These are phyloP conservation scores for Aspergillus versicolor DNA, from an alignment of 2,329 filamentous ascomycete genomes.

Conservation along the genomic window DNA sequence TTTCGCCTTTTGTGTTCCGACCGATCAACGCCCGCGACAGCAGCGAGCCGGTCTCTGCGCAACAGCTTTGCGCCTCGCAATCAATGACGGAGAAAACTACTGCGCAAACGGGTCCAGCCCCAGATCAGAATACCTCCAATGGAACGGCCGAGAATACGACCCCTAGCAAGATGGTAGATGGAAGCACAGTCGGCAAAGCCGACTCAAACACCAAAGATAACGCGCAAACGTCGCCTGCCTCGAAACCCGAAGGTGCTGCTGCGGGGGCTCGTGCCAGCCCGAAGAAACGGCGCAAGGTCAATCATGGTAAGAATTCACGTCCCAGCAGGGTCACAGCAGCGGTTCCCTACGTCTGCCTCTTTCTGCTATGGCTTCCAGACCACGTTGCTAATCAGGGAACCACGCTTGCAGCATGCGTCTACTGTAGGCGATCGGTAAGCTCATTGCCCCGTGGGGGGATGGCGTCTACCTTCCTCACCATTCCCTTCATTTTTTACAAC, in stretches of 20 bases:
- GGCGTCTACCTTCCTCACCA: background rate
- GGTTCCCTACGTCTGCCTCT: conserved; percentile 15
- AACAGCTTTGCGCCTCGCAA: conserved; percentile 23
- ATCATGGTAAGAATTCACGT: conserved; percentile 67
- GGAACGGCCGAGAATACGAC: conserved; percentile 24
- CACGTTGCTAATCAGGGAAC: conserved; percentile 25
- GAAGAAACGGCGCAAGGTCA: conserved; percentile 85
- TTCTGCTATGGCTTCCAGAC: conserved; percentile 15
- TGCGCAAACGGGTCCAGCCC: conserved; percentile 22
- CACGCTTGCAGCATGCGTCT: conserved; percentile 71
- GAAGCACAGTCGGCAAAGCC: conserved; percentile 20
- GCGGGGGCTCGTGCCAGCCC: conserved; percentile 53
- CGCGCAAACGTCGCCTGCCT: conserved; percentile 23
- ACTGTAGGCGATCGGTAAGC: conserved; percentile 88
- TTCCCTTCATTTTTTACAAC: background rate
- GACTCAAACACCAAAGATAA: conserved; percentile 33
- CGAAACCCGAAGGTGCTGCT: conserved; percentile 35
- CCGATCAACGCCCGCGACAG: conserved; percentile 14
- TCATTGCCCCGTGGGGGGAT: conserved; percentile 7
- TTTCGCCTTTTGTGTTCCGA: conserved; percentile 20
- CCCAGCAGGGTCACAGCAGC: conserved; percentile 25
- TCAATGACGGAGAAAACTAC: conserved; percentile 33
- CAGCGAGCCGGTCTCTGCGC: conserved; percentile 22
- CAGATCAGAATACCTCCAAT: conserved; percentile 31
- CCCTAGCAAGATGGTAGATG: conserved; percentile 18